Percentiles rank a stretch among this genome's conserved stretches.
phyloP scores from a whole-genome alignment of 169 alveolate species.

The Cryptosporidium felis region DNA sequence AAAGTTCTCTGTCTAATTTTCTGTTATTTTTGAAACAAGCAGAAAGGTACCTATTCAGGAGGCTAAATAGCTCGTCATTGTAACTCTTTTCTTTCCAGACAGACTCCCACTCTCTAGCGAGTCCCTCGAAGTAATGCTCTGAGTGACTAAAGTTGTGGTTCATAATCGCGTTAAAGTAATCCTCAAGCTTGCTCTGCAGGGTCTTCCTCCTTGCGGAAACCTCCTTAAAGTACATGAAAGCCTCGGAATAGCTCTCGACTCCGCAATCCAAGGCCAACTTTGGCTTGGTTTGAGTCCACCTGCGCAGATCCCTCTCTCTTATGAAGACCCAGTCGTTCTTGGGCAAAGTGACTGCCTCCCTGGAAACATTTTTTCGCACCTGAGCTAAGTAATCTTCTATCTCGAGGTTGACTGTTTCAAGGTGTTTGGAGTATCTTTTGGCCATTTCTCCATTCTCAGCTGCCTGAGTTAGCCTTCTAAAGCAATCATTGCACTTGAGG shows the following conservation, averaged over 20 bases:
- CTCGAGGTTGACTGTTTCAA: neutral
- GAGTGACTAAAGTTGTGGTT: neutral
- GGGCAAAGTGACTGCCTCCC: neutral
- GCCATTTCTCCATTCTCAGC: neutral
- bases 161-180: neutral
- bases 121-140: neutral
- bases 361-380: neutral
- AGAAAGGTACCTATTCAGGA: slow-evolving; percentile 1
- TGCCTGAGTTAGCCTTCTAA: neutral
- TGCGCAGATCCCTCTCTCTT: neutral
- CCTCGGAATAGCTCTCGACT: neutral
- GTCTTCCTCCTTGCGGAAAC: neutral
- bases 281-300: neutral
- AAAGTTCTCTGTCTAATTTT: neutral
- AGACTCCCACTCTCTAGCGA: slow-evolving; percentile 16
- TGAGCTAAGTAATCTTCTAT: neutral
- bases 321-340: neutral
- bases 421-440: neutral
- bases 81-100: neutral
- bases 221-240: neutral
- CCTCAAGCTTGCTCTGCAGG: neutral
- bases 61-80: neutral
- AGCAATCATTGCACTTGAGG: slow-evolving; percentile 19
- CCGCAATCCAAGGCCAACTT: neutral
- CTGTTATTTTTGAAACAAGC: neutral